Percentiles rank a stretch among this genome's conserved stretches.
These are phyloP conservation scores for Boletus sp. DNA, from an alignment of 768 basidiomycete genomes.

Conservation along the genomic window DNA sequence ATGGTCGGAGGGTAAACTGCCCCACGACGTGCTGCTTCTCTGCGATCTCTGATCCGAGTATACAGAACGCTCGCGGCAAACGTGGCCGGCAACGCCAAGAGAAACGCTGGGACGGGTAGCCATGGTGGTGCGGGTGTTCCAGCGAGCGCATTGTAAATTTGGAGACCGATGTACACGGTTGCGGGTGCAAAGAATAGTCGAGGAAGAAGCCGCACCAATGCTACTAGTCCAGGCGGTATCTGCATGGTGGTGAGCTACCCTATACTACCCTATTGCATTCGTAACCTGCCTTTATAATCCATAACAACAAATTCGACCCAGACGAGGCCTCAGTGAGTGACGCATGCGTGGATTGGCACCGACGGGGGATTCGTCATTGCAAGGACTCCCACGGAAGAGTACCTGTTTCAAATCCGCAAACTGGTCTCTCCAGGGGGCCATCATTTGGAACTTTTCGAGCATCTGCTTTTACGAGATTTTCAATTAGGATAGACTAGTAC, in stretches of 20 bases:
- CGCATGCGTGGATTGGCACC: too few relatives aligned
- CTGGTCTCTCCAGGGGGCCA: too few relatives aligned
- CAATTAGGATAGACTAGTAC: too few relatives aligned
- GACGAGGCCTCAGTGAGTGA: too few relatives aligned
- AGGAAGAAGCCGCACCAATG: slow-evolving; percentile 32
- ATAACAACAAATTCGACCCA: too few relatives aligned
- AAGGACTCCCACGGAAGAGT: too few relatives aligned
- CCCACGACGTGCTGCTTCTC: slow-evolving; percentile 43
- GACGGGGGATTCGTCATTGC: too few relatives aligned
- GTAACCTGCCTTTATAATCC: too few relatives aligned
- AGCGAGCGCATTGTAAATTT: slow-evolving; percentile 8
- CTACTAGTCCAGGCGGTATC: slow-evolving; percentile 33
- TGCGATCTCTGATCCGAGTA: slow-evolving; percentile 42
- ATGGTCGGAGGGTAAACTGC: slow-evolving; percentile 46
- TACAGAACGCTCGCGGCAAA: slow-evolving; percentile 34
- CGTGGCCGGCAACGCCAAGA: slow-evolving; percentile 26
- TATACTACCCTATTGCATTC: too few relatives aligned
- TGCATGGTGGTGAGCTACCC: not conserved
- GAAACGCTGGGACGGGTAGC: slow-evolving; percentile 14
- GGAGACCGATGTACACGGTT: slow-evolving; percentile 10
- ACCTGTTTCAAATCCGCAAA: too few relatives aligned
- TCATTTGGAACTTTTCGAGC: too few relatives aligned
- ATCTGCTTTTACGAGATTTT: too few relatives aligned
- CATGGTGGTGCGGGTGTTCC: slow-evolving; percentile 7
- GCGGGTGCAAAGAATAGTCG: slow-evolving; percentile 21